Evolutionary conservation across 2,329 filamentous ascomycete species (phyloP), one percentile per base, ranked within the genome.

Genomic region (Talaromyces verruculosus): DNA sequence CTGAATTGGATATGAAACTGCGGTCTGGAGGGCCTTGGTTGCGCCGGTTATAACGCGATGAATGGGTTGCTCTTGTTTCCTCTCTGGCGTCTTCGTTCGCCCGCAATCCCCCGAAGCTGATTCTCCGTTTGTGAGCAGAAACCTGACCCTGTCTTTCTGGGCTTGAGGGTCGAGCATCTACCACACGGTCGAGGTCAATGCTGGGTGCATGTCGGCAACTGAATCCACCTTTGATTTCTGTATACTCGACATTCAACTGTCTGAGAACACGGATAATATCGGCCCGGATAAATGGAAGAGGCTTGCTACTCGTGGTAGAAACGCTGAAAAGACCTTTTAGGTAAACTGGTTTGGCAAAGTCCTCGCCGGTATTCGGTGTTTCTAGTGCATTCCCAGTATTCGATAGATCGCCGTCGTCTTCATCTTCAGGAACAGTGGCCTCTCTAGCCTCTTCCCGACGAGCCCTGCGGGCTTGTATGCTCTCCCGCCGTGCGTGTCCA

Each of bases 311-410:
- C 6, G 95, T 99, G 0, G 95, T 99, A 3, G 92, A 96, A 63
- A 98, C 95, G 73, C 94, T 98, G 81, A 99, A 98, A 19, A 99
- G 84, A 4, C 95, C 95, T 79, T 98, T 99, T 65, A 99, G 86
- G 77, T 91, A 98, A 2, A 98, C 95, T 0, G 95, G 95, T 77
- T 97, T 97, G 15, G 79, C 79, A 63, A 94, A 89, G 67, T 94
- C 87, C 70, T 96, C 92, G 5, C 90, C 88, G 57, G 80, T 77
- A 41, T 80, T 81, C 13, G 78, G 78, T 60, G 81, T 82, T 47
- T 85, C 83, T 19, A 83, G 75, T 30, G 79, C 82, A 66, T 84
- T 83, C 1, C 82, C 80, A 45, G 81, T 81, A n/a, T 81, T 82
- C 19, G 85, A 87, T 30, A 92, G 80, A 65, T 97, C 93, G 59